Base-by-base conservation (phyloP, 2,329 filamentous ascomycete species). In the Aspergillus melleus region DNA sequence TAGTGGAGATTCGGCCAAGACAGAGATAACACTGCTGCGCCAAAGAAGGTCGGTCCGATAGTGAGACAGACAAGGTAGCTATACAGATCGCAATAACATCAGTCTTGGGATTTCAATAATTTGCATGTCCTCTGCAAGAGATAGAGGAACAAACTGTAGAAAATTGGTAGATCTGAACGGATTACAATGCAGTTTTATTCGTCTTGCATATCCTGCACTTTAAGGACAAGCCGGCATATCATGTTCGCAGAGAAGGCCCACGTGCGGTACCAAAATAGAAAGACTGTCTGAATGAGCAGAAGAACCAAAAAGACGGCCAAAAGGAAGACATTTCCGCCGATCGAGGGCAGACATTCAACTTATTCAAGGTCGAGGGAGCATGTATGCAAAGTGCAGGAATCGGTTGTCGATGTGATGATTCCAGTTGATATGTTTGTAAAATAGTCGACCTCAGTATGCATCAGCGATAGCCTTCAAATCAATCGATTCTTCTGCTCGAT, bases 21-120 rank as follows among this genome's bases (percentile, higher is more conserved):
- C 84, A 87, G 53, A 90, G 75, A 68, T 90, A 90, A 36, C 90
- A 81, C n/a, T 2, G 81, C 84, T 1, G 85, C 87, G 36, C 42
- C 58, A 70, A 89, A 79, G 68, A 89, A 89, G 1, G 86, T 86
- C 0, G 88, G 87, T 0, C 79, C 87, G 60, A 89, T 82, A 4
- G 86, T 89, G 60, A 90, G 77, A 64, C 82, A 85, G 68, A 84
- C 81, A 46, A 87, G 83, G 69, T 88, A 85, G 3, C 24, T 42
- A 86, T 82, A 55, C 30, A 30, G 6, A 6, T 51, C 22, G 6
- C 4, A 26, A 26, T 4, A 26, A 26, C 4, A 26, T 26, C 6
- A 26, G 4, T 26, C 3, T n/a, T n/a, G n/a, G n/a, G n/a, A n/a
- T n/a, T n/a, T n/a, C n/a, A n/a, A n/a, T n/a, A n/a, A n/a, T n/a